phyloP scores from a whole-genome alignment of 306 rosid genomes.

The Canavalia ensiformis region DNA sequence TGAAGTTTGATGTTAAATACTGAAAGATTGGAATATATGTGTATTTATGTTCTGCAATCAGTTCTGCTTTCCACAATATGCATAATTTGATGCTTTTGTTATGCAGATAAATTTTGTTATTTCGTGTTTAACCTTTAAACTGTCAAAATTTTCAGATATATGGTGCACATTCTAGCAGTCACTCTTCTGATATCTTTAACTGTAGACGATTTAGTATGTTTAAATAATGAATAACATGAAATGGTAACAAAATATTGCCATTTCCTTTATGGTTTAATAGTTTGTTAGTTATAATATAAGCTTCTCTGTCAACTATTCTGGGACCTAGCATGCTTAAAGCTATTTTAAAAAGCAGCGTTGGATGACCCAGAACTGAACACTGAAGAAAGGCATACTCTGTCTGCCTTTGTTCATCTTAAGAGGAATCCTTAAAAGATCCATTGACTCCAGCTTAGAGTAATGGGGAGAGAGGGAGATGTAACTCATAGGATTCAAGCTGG shows the following conservation, averaged over 20 bases:
- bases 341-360: background rate
- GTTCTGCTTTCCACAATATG: background rate
- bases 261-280: background rate
- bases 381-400: constrained; percentile 9
- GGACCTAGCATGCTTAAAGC: constrained; percentile 11
- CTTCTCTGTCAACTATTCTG: background rate
- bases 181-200: background rate
- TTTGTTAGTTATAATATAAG: background rate
- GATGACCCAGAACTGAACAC: background rate
- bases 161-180: background rate
- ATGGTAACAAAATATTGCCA: background rate
- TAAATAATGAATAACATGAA: constrained; percentile 16
- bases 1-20: constrained; percentile 21
- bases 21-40: background rate
- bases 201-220: background rate
- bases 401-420: constrained; percentile 13
- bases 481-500: no score
- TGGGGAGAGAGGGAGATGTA: no score
- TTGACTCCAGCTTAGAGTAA: background rate
- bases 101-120: background rate
- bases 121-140: background rate
- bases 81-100: background rate
- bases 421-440: background rate
- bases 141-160: background rate
- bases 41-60: constrained; percentile 7